Conservation (phyloP, 2,329 filamentous ascomycete species). For the Alternaria sp. region DNA sequence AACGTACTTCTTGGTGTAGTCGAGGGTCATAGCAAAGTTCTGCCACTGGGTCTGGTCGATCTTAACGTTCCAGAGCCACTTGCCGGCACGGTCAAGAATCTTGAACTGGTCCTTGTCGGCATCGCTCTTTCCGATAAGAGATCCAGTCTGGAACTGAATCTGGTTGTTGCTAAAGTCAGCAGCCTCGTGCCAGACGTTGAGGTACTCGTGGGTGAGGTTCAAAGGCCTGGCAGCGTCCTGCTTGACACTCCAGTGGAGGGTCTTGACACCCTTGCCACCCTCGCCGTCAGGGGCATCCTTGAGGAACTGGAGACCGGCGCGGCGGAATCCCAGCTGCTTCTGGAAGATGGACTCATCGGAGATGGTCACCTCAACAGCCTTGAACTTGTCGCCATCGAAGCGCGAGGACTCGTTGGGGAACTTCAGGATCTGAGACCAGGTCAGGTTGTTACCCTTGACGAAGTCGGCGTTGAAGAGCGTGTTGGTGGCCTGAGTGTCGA, state of each 20-base stretch:
- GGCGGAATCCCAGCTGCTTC: slow-evolving; percentile 66
- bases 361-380: slow-evolving; percentile 62
- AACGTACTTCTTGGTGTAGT: slow-evolving; percentile 63
- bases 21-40: slow-evolving; percentile 66
- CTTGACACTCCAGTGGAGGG: slow-evolving; percentile 66
- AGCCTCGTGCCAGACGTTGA: slow-evolving; percentile 52
- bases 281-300: slow-evolving; percentile 59
- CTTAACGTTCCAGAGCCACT: slow-evolving; percentile 56
- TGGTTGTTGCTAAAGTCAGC: slow-evolving; percentile 51
- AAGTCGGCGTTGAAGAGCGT: slow-evolving; percentile 59
- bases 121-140: slow-evolving; percentile 54
- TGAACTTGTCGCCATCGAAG: slow-evolving; percentile 54
- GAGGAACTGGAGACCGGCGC: slow-evolving; percentile 62
- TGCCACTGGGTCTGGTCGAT: slow-evolving; percentile 63
- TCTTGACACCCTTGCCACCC: slow-evolving; percentile 63
- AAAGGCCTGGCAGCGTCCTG: slow-evolving; percentile 60
- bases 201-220: slow-evolving; percentile 68
- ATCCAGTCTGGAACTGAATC: slow-evolving; percentile 61
- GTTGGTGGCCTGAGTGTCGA: slow-evolving; percentile 43
- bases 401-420: slow-evolving; percentile 55
- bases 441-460: slow-evolving; percentile 61
- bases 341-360: slow-evolving; percentile 66
- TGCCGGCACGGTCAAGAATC: slow-evolving; percentile 44
- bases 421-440: slow-evolving; percentile 59
- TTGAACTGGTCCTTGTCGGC: slow-evolving; percentile 54